Evolutionary conservation across 2,329 filamentous ascomycete genomes (phyloP), one percentile per base, ranked within the genome.

Genomic region (Aspergillus hortae): DNA sequence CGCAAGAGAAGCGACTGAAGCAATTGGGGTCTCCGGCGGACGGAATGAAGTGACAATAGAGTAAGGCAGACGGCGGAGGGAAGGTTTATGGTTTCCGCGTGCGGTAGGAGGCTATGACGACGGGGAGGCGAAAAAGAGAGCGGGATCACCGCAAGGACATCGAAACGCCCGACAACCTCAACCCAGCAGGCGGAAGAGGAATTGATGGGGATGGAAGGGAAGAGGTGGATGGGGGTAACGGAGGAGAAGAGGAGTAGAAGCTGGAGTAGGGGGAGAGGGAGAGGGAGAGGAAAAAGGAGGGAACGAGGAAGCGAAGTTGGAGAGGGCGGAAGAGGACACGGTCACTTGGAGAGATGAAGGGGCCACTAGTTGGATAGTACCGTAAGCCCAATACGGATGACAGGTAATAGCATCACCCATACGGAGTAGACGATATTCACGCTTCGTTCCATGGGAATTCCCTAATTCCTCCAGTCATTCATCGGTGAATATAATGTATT

Each of bases 111-210:
- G 44, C 27, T 35, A 27, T 30, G 40, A 35, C 40, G 44, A 54
- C 52, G 54, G 51, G 44, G 46, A 54, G 41, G 33, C 49, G 36
- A 49, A 36, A 49, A 27, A 27, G 7, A 51, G 40, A 44, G 52
- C 44, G 53, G 51, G 48, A 51, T 60, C 58, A 60, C 53, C 58
- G 53, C 43, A 53, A 43, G 53, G 50, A 49, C 55, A 59, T 59
- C 48, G 58, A 58, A 47, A 45, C 56, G 49, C 42, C 55, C 48
- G 52, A 49, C 46, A 55, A 54, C 46, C 51, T 54, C 55, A 52
- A 54, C 48, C n/a, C 44, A 47, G 44, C 43, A 35, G 40, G 43
- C 43, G 47, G 49, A 49, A 43, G 46, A 52, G 45, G 49, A 47
- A 51, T 41, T 44, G 27, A 45, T 38, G 41, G 51, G 46, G 46